A percentile compares a stretch with the other conserved stretches of the same genome.
phyloP scores from a whole-genome alignment of 192 early-diverging fungal species.

The Mortierella hygrophila region DNA sequence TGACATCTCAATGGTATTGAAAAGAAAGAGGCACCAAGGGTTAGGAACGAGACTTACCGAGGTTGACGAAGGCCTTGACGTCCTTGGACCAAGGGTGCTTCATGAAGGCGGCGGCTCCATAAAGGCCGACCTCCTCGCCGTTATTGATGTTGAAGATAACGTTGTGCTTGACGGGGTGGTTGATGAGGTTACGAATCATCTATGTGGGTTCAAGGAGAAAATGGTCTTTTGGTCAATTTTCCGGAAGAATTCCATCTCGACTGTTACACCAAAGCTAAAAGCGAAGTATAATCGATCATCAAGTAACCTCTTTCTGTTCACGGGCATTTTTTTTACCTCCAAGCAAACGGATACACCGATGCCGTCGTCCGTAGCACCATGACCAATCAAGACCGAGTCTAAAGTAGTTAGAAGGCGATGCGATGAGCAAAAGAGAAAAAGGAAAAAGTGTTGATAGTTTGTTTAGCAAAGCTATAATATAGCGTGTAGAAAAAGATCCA shows the following conservation, averaged over 20 bases:
- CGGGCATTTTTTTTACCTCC: slow-evolving; percentile 52
- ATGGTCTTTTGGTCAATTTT: not conserved
- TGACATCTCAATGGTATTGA: not conserved
- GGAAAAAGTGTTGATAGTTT: not conserved
- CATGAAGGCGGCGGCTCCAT: slow-evolving; percentile 73
- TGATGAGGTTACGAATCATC: slow-evolving; percentile 70
- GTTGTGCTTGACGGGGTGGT: slow-evolving; percentile 69
- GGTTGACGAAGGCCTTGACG: slow-evolving; percentile 75
- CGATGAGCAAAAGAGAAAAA: not conserved
- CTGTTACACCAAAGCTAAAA: not conserved
- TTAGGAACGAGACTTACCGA: slow-evolving; percentile 51
- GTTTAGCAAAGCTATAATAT: not conserved
- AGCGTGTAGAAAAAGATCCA: not conserved
- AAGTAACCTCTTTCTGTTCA: not conserved
- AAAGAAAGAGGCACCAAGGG: not conserved
- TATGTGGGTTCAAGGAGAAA: not conserved
- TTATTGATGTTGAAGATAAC: slow-evolving; percentile 82
- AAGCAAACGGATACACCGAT: slow-evolving; percentile 73
- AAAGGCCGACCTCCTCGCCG: slow-evolving; percentile 75
- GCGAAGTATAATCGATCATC: not conserved
- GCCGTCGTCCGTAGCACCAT: slow-evolving; percentile 80
- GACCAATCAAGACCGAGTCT: slow-evolving; percentile 76
- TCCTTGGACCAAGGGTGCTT: slow-evolving; percentile 74
- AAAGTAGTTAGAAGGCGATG: not conserved
- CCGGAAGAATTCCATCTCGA: not conserved